Evolutionary conservation across 495 filamentous ascomycete species (phyloP), one percentile per base, ranked within the genome.

Genomic region (Penicillium manginii): DNA sequence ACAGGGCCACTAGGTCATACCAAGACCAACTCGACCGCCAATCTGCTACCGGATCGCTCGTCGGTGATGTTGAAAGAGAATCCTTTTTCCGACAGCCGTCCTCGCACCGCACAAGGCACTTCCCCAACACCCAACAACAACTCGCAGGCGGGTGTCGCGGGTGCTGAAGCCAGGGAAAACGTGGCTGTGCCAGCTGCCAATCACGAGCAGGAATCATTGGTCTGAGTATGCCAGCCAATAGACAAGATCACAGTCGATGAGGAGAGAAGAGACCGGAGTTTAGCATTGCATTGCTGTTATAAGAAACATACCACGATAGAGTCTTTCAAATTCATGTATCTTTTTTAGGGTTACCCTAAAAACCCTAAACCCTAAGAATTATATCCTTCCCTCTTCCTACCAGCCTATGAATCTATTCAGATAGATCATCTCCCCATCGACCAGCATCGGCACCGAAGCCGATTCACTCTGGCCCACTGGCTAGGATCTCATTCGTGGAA

Each of bases 21-120:
- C 0, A 55, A 43, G 29, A 50, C 17, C 19, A 53, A 51, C 15
- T 60, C 58, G 1, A 60, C 46, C 4, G 49, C 58, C 2, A 54
- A 56, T 39, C 52, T 52, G 7, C 37, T 56, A 9, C 12, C 46
- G 3, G 53, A 56, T 45, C 47, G 52, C 9, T 60, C 58, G 2
- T 60, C 58, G 15, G 47, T 55, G 9, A 47, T 56, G 48, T 55
- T 56, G 14, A 46, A 45, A 47, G 52, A 60, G 2, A 47, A 46
- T 22, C 33, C 52, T 18, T 49, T 42, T 3, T 15, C 32, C n/a
- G 58, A 60, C 8, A 21, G 47, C 7, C 52, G 47, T 26, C 45
- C 58, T 14, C 29, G 21, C 18, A 50, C 51, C 3, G 51, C 58
- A 11, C 52, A 46, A 12, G 43, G 32, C 23, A 19, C 43, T 6